Evolutionary conservation across 176 grass and related monocot genomes (phyloP).

Genomic region (Calamus simplicifolius): DNA sequence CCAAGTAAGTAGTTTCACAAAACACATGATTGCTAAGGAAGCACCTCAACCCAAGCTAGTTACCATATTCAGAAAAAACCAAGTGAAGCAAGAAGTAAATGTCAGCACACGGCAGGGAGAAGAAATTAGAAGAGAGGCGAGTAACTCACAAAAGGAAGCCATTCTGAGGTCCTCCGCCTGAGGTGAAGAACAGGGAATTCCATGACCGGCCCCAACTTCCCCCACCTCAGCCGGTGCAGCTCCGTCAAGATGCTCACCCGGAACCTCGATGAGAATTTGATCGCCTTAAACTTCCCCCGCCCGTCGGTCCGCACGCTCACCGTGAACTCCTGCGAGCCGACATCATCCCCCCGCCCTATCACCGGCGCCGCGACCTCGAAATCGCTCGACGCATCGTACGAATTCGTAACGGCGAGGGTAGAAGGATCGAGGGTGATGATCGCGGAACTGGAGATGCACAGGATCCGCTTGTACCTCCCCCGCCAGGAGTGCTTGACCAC

Average conservation of each 20-base stretch:
- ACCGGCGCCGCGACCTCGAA: constrained; percentile 68
- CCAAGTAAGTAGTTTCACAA: too few species aligned
- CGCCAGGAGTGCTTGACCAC: constrained; percentile 96
- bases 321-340: constrained; percentile 58
- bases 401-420: constrained; percentile 74
- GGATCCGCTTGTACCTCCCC: constrained; percentile 83
- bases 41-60: too few species aligned
- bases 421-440: constrained; percentile 82
- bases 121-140: neutral
- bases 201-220: constrained; percentile 30
- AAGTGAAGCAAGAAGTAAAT: too few species aligned
- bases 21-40: too few species aligned
- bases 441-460: constrained; percentile 62
- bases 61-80: too few species aligned
- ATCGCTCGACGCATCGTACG: constrained; percentile 53
- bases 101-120: neutral
- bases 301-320: constrained; percentile 63
- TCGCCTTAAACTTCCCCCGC: constrained; percentile 66
- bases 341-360: constrained; percentile 31
- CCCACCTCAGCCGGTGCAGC: constrained; percentile 64
- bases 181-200: constrained; percentile 93
- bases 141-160: constrained; percentile 73
- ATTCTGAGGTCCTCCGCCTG: constrained; percentile 66
- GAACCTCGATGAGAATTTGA: constrained; percentile 78
- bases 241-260: constrained; percentile 78